A percentile compares a stretch with the other conserved stretches of the same genome.
Conservation (phyloP, 2,329 filamentous ascomycete genomes). For the Penicillium sclerotigenum region DNA sequence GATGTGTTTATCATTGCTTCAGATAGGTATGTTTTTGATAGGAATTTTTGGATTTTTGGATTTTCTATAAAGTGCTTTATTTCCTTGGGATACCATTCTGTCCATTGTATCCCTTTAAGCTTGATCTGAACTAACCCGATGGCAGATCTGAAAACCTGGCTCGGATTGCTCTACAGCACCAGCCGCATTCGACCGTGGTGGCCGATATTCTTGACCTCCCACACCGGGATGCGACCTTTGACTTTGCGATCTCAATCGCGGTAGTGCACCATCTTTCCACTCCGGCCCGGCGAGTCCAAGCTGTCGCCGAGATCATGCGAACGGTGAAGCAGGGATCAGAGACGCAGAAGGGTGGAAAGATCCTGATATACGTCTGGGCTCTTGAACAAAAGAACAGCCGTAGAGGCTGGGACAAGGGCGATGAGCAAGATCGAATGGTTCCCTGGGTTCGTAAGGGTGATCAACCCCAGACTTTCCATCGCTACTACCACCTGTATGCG, state of each 20-base stretch:
- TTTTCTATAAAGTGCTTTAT: conserved; percentile 26
- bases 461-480: conserved; percentile 62
- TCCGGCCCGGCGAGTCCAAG: conserved; percentile 65
- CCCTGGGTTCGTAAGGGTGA: conserved; percentile 74
- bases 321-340: conserved; percentile 50
- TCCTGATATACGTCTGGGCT: conserved; percentile 90
- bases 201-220: conserved; percentile 83
- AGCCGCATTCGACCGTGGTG: conserved; percentile 66
- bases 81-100: conserved; percentile 10
- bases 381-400: conserved; percentile 85
- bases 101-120: conserved; percentile 16
- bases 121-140: conserved; percentile 4
- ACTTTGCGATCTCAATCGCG: conserved; percentile 92
- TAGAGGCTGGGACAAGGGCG: conserved; percentile 80
- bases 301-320: conserved; percentile 67
- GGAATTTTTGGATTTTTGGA: conserved; percentile 26
- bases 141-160: conserved; percentile 57
- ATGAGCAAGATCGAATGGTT: conserved; percentile 88
- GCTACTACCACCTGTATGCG: conserved; percentile 92
- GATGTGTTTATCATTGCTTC: conserved; percentile 77
- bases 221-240: conserved; percentile 63
- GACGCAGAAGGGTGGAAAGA: conserved; percentile 53
- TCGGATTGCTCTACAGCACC: conserved; percentile 55
- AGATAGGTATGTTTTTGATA: conserved; percentile 62
- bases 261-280: conserved; percentile 94